Percentiles rank a stretch among this genome's conserved stretches.
These are phyloP conservation scores for Geosiphon pyriformis DNA, from an alignment of 192 early-diverging fungal species.

Conservation along the genomic window DNA sequence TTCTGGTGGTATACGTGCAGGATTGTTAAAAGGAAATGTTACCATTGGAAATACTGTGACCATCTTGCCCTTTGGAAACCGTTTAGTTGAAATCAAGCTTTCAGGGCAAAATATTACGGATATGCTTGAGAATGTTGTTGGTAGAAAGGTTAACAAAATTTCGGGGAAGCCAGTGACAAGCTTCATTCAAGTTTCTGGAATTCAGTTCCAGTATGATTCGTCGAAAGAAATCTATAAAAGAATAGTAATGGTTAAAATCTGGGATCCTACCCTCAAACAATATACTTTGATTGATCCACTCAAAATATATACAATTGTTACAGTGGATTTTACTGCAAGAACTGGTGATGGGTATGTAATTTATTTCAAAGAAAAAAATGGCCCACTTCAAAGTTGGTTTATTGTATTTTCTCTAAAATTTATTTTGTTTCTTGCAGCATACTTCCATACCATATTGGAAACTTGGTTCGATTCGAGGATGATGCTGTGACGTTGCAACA, in stretches of 20 bases:
- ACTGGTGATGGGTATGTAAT: constrained; percentile 46
- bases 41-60: constrained; percentile 52
- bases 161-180: constrained; percentile 40
- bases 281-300: constrained; percentile 39
- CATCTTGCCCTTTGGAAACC: constrained; percentile 62
- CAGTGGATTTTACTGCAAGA: constrained; percentile 51
- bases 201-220: constrained; percentile 41
- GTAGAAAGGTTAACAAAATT: constrained; percentile 24
- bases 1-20: constrained; percentile 57
- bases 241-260: constrained; percentile 12
- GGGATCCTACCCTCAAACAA: constrained; percentile 27
- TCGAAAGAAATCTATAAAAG: constrained; percentile 13
- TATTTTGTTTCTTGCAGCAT: not conserved
- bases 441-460: constrained; percentile 3
- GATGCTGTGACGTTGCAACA: constrained; percentile 35
- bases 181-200: constrained; percentile 56
- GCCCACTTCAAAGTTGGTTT: not conserved
- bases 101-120: constrained; percentile 48
- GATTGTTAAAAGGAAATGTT: constrained; percentile 48
- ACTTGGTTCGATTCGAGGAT: constrained; percentile 17
- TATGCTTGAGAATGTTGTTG: constrained; percentile 42
- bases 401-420: not conserved
- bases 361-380: not conserved
- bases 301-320: constrained; percentile 43
- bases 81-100: constrained; percentile 40